These are phyloP conservation scores for Talaromyces nanjingensis DNA, from an alignment of 495 filamentous ascomycete species.

Conservation along the genomic window DNA sequence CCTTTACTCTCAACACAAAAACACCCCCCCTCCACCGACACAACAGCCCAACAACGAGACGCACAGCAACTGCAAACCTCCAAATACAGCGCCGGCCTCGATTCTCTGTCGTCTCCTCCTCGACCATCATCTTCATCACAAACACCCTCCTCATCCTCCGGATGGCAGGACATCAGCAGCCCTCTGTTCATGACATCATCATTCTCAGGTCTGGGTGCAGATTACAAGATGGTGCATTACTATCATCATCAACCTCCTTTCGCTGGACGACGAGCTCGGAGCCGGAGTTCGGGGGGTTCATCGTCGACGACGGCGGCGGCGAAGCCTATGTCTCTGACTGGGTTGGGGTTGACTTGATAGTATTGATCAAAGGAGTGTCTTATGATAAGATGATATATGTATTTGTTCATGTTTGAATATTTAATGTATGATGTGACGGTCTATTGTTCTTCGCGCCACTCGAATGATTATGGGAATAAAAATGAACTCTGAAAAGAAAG, in stretches of 20 bases:
- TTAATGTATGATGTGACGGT: background rate
- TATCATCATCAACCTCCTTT: background rate
- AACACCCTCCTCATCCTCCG: background rate
- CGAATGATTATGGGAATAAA: background rate
- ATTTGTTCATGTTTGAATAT: background rate
- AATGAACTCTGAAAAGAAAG: background rate
- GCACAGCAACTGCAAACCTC: background rate
- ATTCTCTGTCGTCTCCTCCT: background rate
- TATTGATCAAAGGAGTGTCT: background rate
- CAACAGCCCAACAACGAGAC: background rate
- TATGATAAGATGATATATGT: background rate
- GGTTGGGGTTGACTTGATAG: background rate
- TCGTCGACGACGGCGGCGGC: background rate
- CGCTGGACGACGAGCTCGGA: background rate
- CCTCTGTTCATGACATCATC: constrained; percentile 7
- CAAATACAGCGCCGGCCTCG: constrained; percentile 1
- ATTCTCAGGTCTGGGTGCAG: background rate
- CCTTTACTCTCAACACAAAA: background rate
- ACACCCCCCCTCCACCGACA: background rate
- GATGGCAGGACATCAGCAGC: background rate
- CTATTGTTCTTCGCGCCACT: background rate
- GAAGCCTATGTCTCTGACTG: constrained; percentile 4
- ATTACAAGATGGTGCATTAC: constrained; percentile 4
- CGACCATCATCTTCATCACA: background rate
- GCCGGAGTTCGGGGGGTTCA: constrained; percentile 2